phyloP scores from a whole-genome alignment of 495 filamentous ascomycete genomes.

The Acidiella bohemica region DNA sequence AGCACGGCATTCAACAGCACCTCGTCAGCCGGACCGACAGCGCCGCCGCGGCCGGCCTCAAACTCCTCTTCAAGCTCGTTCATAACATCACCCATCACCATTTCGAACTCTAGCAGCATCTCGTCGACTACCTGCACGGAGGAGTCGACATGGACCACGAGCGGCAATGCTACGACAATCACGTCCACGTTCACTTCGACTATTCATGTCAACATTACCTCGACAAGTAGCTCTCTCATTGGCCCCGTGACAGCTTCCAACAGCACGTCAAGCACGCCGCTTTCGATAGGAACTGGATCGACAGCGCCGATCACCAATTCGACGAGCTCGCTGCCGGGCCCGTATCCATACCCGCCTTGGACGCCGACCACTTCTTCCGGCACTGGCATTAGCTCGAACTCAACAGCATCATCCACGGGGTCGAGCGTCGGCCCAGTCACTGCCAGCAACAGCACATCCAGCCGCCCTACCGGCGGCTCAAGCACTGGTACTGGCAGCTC shows the following conservation, averaged over 20 bases:
- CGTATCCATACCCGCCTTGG: not conserved
- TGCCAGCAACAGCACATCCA: not conserved
- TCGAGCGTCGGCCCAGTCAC: not conserved
- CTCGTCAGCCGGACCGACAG: not conserved
- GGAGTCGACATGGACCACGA: not conserved
- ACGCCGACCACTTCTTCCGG: no score
- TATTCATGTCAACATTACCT: not conserved
- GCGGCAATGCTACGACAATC: not conserved
- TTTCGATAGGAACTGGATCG: not conserved
- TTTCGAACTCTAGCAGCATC: not conserved
- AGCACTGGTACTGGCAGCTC: not conserved
- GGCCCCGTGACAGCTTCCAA: not conserved
- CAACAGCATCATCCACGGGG: not conserved
- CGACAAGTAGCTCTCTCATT: not conserved
- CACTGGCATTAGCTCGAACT: not conserved
- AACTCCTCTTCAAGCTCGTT: not conserved
- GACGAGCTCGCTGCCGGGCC: not conserved
- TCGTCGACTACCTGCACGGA: not conserved
- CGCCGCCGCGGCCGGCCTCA: not conserved
- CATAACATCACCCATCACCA: not conserved
- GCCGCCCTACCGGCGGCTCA: not conserved
- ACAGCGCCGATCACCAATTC: not conserved
- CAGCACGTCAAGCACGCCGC: not conserved
- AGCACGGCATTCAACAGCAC: not conserved
- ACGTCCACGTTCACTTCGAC: not conserved